Evolutionary conservation across 2,329 filamentous ascomycete species (phyloP).

Genomic region (Colletotrichum brevisporum): DNA sequence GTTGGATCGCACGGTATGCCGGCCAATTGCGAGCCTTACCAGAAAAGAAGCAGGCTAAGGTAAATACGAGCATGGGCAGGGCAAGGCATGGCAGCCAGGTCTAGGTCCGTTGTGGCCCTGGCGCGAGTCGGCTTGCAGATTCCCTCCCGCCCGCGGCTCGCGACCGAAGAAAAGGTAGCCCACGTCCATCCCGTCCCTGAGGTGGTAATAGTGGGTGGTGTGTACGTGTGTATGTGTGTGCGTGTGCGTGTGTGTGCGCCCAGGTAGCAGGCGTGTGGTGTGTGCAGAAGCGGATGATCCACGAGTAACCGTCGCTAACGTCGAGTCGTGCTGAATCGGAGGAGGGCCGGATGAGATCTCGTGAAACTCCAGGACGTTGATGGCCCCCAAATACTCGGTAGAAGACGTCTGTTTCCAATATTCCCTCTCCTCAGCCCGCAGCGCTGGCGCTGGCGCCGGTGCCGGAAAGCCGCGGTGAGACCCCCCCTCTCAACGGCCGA

Average conservation of each 20-base stretch:
- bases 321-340: conserved; percentile 31
- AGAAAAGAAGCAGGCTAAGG: conserved; percentile 18
- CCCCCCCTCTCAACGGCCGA: background rate
- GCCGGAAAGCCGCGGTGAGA: too few species aligned
- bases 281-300: conserved; percentile 25
- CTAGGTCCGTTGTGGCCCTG: conserved; percentile 14
- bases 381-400: conserved; percentile 4
- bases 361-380: conserved; percentile 19
- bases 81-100: conserved; percentile 2
- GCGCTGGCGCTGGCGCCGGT: too few species aligned
- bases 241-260: background rate
- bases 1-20: background rate
- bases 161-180: conserved; percentile 6
- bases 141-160: conserved; percentile 31
- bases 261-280: too few species aligned
- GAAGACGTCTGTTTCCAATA: background rate
- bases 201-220: background rate
- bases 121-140: conserved; percentile 29
- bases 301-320: conserved; percentile 12
- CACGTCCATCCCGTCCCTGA: conserved; percentile 1
- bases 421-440: background rate
- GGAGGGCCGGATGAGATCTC: conserved; percentile 25
- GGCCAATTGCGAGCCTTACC: conserved; percentile 27
- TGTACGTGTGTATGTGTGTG: background rate
- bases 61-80: conserved; percentile 20